A percentile compares a stretch with the other conserved stretches of the same genome.
Evolutionary conservation across 352 stramenopile genomes (phyloP).

Genomic region (Phytopythium sindhum): DNA sequence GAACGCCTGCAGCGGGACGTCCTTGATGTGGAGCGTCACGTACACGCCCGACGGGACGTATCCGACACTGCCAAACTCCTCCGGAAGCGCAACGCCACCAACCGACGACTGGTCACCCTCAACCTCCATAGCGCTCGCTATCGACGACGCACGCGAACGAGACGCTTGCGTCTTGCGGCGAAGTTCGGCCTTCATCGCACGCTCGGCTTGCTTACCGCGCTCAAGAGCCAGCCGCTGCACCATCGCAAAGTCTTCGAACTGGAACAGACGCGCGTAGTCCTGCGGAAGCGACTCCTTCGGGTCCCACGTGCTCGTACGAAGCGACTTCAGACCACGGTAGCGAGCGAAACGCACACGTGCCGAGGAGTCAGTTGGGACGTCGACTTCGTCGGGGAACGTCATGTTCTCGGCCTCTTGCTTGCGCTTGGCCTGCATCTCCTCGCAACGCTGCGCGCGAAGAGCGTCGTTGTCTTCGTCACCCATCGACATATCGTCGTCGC

Average conservation of each 20-base stretch:
- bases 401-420: constrained; percentile 91
- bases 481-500: constrained; percentile 75
- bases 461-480: constrained; percentile 68
- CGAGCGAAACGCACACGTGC: constrained; percentile 76
- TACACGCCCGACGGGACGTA: constrained; percentile 93
- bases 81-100: constrained; percentile 16
- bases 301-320: constrained; percentile 96
- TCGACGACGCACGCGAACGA: constrained; percentile 54
- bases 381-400: constrained; percentile 95
- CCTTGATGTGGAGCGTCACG: constrained; percentile 86
- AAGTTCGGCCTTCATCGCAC: constrained; percentile 61
- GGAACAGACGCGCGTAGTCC: constrained; percentile 96
- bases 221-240: constrained; percentile 92
- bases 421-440: constrained; percentile 74
- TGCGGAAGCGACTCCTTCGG: constrained; percentile 97
- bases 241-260: constrained; percentile 95
- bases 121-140: constrained; percentile 74
- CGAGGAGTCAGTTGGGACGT: constrained; percentile 52
- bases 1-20: constrained; percentile 56
- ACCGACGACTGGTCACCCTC: constrained; percentile 32
- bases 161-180: constrained; percentile 43
- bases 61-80: constrained; percentile 65
- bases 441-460: constrained; percentile 27
- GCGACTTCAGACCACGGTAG: constrained; percentile 96
- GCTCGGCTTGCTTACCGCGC: constrained; percentile 69